Conservation (phyloP, 768 basidiomycete species). For the Kwoniella sp. region DNA sequence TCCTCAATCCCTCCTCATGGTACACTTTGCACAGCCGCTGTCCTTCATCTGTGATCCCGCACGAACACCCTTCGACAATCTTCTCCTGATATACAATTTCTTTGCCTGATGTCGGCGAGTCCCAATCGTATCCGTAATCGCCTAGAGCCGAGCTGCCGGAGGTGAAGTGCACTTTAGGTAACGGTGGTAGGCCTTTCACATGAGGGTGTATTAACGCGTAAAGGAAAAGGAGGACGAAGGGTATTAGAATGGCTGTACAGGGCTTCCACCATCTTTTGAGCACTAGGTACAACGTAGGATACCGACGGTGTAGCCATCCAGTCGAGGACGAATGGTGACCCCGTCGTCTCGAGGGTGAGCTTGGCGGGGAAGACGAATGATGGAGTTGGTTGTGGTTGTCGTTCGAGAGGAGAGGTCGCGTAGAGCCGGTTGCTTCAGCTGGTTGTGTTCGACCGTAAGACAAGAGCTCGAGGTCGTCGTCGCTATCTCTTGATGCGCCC, state of each 20-base stretch:
- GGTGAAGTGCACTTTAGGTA: conserved; percentile 33
- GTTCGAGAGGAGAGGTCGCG: conserved; percentile 5
- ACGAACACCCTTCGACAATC: conserved; percentile 27
- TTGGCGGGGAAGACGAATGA: not conserved
- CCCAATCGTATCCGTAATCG: not conserved
- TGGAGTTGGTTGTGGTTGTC: not conserved
- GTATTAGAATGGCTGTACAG: conserved; percentile 24
- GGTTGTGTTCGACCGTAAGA: conserved; percentile 14
- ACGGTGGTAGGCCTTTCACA: conserved; percentile 41
- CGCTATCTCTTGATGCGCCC: conserved; percentile 16
- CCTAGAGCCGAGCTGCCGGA: conserved; percentile 1
- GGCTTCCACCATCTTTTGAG: conserved; percentile 39
- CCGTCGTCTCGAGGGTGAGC: not conserved
- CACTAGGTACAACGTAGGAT: not conserved
- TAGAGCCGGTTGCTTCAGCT: conserved; percentile 1
- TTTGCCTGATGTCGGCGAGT: not conserved
- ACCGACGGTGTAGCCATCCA: conserved; percentile 4
- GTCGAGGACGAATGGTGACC: not conserved
- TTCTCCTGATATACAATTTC: conserved; percentile 19
- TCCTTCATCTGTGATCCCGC: conserved; percentile 40
- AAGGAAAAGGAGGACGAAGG: conserved; percentile 38
- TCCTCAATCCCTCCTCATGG: conserved; percentile 36
- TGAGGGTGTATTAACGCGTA: conserved; percentile 43
- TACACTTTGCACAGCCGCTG: conserved; percentile 46
- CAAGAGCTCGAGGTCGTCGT: conserved; percentile 21